Percentiles rank a stretch among this genome's conserved stretches.
Conservation (phyloP, 2,329 filamentous ascomycete species). For the Fusarium torreyae region DNA sequence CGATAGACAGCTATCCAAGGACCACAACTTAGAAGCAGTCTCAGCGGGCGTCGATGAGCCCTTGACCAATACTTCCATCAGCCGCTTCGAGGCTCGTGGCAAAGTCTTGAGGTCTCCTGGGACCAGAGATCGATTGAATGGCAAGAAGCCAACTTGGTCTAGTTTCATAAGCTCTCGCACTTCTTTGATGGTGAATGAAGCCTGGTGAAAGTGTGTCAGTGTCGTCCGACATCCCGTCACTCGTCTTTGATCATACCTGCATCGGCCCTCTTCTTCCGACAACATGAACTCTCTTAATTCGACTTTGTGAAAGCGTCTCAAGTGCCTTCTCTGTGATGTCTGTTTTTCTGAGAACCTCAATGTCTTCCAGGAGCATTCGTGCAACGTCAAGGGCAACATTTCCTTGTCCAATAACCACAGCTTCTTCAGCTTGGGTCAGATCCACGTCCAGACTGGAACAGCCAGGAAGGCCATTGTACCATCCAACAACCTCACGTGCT, state of each 20-base stretch:
- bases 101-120: conserved; percentile 78
- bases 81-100: conserved; percentile 80
- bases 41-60: conserved; percentile 71
- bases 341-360: conserved; percentile 81
- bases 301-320: conserved; percentile 79
- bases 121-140: conserved; percentile 76
- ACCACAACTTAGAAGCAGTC: conserved; percentile 78
- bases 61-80: conserved; percentile 86
- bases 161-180: conserved; percentile 88
- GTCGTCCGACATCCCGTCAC: background rate
- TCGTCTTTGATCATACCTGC: conserved; percentile 70
- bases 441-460: conserved; percentile 81
- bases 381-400: conserved; percentile 97
- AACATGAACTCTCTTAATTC: conserved; percentile 84
- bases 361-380: conserved; percentile 83
- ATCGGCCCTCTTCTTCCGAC: conserved; percentile 90
- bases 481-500: conserved; percentile 93
- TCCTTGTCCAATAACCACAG: conserved; percentile 91
- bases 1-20: conserved; percentile 86
- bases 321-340: conserved; percentile 92
- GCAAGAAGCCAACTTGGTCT: conserved; percentile 78
- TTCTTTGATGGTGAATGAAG: conserved; percentile 96
- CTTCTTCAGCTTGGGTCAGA: conserved; percentile 82
- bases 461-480: conserved; percentile 97
- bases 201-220: conserved; percentile 62